Percentiles rank a stretch among this genome's conserved stretches.
These are phyloP conservation scores for Pseudopyrenochaeta lycopersici DNA, from an alignment of 2,329 filamentous ascomycete genomes.

Conservation along the genomic window DNA sequence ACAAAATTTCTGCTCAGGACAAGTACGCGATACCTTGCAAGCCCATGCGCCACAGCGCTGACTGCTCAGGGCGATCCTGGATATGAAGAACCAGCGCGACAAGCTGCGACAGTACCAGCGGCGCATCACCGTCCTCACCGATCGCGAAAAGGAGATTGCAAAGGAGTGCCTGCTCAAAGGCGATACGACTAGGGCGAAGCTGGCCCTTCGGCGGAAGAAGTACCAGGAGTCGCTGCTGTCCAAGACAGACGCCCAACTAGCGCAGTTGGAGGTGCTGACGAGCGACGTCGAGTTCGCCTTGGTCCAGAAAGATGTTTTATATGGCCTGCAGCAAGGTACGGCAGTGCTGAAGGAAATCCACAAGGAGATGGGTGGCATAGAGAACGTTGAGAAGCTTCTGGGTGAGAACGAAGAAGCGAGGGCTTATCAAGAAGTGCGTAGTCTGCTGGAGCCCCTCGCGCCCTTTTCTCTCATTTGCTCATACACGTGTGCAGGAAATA, in stretches of 20 bases:
- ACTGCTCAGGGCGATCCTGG: conserved; percentile 82
- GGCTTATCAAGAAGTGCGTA: conserved; percentile 83
- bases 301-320: conserved; percentile 96
- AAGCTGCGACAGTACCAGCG: conserved; percentile 96
- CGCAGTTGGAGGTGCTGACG: conserved; percentile 88
- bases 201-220: conserved; percentile 93
- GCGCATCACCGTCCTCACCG: conserved; percentile 84
- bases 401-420: conserved; percentile 89
- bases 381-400: conserved; percentile 94
- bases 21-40: conserved; percentile 64
- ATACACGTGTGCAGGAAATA: conserved; percentile 72
- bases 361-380: conserved; percentile 93
- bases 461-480: not conserved
- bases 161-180: conserved; percentile 80
- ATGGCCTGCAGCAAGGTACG: conserved; percentile 90
- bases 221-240: conserved; percentile 90
- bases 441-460: not conserved
- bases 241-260: conserved; percentile 93
- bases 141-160: conserved; percentile 86
- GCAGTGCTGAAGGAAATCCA: conserved; percentile 90
- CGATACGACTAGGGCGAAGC: conserved; percentile 81
- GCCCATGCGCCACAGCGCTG: conserved; percentile 7
- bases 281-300: conserved; percentile 92
- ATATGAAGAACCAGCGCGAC: conserved; percentile 97
- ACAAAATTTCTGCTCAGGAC: conserved; percentile 81